Base-by-base conservation (phyloP, 2,329 filamentous ascomycete genomes). In the Beauveria asiatica region DNA sequence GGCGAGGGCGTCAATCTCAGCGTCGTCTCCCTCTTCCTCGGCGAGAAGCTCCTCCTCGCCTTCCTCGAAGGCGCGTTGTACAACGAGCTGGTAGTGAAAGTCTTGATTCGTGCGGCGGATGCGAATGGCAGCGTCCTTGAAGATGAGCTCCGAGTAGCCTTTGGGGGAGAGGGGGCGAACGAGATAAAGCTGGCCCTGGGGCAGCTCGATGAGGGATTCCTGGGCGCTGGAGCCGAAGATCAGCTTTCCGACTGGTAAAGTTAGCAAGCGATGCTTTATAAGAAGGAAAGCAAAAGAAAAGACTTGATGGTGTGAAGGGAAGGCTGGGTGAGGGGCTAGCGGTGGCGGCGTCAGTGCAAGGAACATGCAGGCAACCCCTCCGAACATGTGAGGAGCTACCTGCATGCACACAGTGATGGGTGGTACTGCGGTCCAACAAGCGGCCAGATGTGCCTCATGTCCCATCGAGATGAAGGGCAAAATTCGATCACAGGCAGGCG, bases 111-210 rank as follows among this genome's bases (percentile, higher is more conserved):
- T 97, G 64, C 90, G 86, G 65, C 95, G 88, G 70, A 99, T 95
- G 64, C 88, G 91, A 57, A 93, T 91, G 51, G 91, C 89, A 44
- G 92, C 89, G 85, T 99, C 94, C 75, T 94, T 96, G 82, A 97
- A 99, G 75, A 99, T 96, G 71, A 97, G 91, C 75, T 99, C 94
- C 1, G 93, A 97, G 73, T 97, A 97, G 65, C 94, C 94, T 74
- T 99, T 99, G 61, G 93, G 92, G 8, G 93, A 97, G 54, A 91
- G 84, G 11, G 94, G 94, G 68, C 94, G 90, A 68, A 99, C 94
- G 66, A 99, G 88, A 75, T 97, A 99, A 49, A 99, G 90, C 75
- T 97, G 92, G 71, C 94, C 94, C 74, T 97, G 92, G 17, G 92
- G 86, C 48, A 99, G 87, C 72, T 97, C 92, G 75, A 96, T 91